Evolutionary conservation across 768 basidiomycete species (phyloP), one percentile per base, ranked within the genome.

Genomic region (Boletus patriciae): DNA sequence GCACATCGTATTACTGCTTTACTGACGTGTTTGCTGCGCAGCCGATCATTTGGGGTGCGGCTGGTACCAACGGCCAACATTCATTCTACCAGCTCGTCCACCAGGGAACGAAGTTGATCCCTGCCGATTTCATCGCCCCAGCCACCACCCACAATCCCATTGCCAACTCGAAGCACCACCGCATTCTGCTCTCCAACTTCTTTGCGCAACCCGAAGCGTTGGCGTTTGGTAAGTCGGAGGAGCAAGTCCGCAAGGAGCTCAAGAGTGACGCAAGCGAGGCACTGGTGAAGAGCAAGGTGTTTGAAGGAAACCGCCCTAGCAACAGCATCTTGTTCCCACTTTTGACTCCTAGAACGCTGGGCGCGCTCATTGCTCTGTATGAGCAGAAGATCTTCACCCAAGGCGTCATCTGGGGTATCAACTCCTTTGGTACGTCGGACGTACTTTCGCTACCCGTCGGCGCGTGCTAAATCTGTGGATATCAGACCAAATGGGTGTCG

Each of bases 351-450:
- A 83, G 86, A 41, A 90, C 87, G 12, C 86, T 98, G 38, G 97
- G 85, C 42, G 87, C 94, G 3, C 77, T 97, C 52, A 90, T 97
- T 69, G 92, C 90, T 16, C 68, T 97, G 61, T 97, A 96, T 70
- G 94, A 98, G 75, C 97, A 99, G 81, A 99, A 99, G 81, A 97
- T 99, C 70, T 98, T 98, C 74, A 90, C 91, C 0, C 97, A 98
- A 72, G 97, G 97, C 70, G 88, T 91, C 44, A 80, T 98, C 56
- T 98, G 94, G 95, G 95, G 95, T 25, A 96, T 99, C 80, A 98
- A 99, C 80, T 94, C 93, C 4, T 98, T 93, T 71, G 95, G 92
- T 92, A 51, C 34, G 83, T 72, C 7, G n/a, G 44, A 9, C 42
- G 10, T 21, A 25, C 31, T 33, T 34, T 51, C 2, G 3, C 13